phyloP scores from a whole-genome alignment of 352 stramenopile genomes.

The Plasmopara viticola region DNA sequence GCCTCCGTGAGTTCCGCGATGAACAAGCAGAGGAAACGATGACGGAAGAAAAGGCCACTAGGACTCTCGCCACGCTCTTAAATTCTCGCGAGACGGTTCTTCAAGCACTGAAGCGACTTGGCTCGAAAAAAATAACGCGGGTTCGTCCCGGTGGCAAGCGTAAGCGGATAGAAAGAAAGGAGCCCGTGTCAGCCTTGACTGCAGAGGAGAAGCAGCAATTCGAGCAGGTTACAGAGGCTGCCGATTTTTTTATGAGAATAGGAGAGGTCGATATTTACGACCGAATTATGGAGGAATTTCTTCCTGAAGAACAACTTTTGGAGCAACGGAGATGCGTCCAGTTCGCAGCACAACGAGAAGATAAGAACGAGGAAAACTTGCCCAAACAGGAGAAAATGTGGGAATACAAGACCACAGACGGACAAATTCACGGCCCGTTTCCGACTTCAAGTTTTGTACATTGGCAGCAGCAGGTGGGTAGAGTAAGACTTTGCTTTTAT shows the following conservation, averaged over 20 bases:
- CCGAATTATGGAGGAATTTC: conserved; percentile 77
- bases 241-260: conserved; percentile 70
- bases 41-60: conserved; percentile 50
- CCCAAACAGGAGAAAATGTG: conserved; percentile 49
- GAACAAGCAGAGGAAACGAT: conserved; percentile 49
- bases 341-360: conserved; percentile 29
- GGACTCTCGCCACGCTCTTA: conserved; percentile 48
- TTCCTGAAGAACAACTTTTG: conserved; percentile 52
- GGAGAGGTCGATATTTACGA: conserved; percentile 78
- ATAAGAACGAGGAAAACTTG: conserved; percentile 40
- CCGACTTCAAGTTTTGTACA: conserved; percentile 64
- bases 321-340: conserved; percentile 34
- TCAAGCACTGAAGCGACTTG: conserved; percentile 64
- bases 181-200: conserved; percentile 37
- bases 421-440: conserved; percentile 70
- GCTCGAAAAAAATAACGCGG: conserved; percentile 42
- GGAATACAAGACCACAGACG: conserved; percentile 72
- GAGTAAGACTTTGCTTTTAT: background rate
- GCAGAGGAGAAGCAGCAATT: conserved; percentile 74
- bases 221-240: conserved; percentile 69
- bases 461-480: conserved; percentile 65
- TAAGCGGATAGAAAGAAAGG: conserved; percentile 33
- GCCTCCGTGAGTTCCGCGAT: conserved; percentile 46
- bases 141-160: conserved; percentile 41
- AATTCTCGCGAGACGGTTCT: conserved; percentile 69